These are phyloP conservation scores for Melaleuca quinquenervia DNA, from an alignment of 345 rosid species.

Conservation along the genomic window DNA sequence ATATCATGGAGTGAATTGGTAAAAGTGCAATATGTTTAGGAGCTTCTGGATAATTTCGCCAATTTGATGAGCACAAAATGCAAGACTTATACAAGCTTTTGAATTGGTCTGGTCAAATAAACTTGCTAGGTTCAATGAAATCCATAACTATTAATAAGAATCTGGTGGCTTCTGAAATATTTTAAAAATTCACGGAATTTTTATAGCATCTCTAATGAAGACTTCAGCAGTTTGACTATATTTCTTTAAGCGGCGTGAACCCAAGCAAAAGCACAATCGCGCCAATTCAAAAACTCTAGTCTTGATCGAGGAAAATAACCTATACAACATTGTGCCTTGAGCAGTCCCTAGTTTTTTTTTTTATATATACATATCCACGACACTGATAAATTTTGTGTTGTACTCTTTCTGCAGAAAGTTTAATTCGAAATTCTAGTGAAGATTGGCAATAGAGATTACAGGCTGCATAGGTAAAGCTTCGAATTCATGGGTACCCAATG, in stretches of 20 bases:
- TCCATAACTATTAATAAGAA: too few species aligned
- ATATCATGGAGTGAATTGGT: too few species aligned
- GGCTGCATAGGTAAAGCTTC: not conserved
- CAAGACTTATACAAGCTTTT: too few species aligned
- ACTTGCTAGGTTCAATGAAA: too few species aligned
- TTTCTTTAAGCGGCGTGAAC: not conserved
- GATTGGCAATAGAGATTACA: not conserved
- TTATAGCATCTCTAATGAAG: not conserved
- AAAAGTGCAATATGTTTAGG: too few species aligned
- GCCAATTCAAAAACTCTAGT: not conserved
- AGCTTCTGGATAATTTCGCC: too few species aligned
- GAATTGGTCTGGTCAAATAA: too few species aligned
- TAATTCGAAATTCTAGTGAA: not conserved
- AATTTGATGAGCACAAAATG: too few species aligned
- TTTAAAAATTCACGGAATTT: too few species aligned
- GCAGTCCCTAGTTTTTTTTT: not conserved
- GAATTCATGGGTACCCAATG: conserved; percentile 28
- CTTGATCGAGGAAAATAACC: not conserved
- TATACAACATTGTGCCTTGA: not conserved
- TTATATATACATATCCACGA: not conserved
- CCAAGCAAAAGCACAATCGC: not conserved
- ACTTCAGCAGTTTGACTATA: not conserved
- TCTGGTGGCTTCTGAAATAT: too few species aligned
- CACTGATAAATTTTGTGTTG: not conserved
- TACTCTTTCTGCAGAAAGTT: not conserved